Base-by-base conservation (phyloP, 371 early-diverging fungal species). In the Coemansia sp. region DNA sequence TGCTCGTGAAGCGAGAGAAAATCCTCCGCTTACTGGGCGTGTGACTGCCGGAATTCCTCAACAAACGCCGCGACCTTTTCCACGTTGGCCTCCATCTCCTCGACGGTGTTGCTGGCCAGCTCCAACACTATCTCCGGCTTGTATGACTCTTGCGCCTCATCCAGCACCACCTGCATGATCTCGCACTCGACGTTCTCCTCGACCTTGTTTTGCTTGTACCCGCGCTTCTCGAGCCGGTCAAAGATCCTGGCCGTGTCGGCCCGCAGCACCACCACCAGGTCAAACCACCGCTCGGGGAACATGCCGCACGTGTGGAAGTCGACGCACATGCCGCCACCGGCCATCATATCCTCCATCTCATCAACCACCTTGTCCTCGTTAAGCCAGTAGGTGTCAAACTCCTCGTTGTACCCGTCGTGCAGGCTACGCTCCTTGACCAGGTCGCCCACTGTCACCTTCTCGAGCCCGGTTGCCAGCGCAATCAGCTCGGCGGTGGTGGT, bases 121-220 rank as follows among this genome's bases (percentile, higher is more conserved):
- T 90, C 93, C 55, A 92, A 80, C 5, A 96, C 84, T 54, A 94
- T 88, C 51, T 92, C 91, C 34, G 82, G 77, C 35, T 83, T 83
- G 75, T 97, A 95, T 5, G 88, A 87, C 57, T 91, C 96, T 14
- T 80, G 79, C 2, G 96, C 95, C 63, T 93, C 96, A 57, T 95
- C 95, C 66, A 91, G 80, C 4, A 97, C 90, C 5, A 99, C 93
- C 76, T 94, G 93, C 94, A 99, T 95, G 69, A 97, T 99, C 80
- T 99, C 99, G 80, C 95, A 94, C 71, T 95, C 92, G 68, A 99
- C 85, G 70, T 99, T 99, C 79, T 99, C 99, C 40, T 88, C 81
- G 57, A 98, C 90, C 82, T 99, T 99, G 49, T 86, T 85, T 49
- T 83, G 75, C 65, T 84, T 84, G 78, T 99, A 99, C 50, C 90